Conservation (phyloP, 225 moss, liverwort and hornwort species). For the Physcomitrium patens region DNA sequence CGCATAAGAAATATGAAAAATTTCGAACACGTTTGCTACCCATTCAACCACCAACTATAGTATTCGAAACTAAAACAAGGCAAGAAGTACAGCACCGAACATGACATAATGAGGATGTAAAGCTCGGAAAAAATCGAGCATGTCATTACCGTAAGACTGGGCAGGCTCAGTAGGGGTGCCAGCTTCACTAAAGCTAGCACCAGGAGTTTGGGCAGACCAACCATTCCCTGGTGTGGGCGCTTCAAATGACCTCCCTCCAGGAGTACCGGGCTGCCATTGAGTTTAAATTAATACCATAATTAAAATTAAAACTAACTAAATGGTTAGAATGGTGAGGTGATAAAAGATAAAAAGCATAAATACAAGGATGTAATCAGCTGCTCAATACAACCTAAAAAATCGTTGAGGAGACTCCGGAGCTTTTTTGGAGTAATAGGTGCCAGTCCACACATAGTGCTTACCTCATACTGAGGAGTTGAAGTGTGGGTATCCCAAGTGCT, state of each 20-base stretch:
- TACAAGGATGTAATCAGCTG: too few species aligned
- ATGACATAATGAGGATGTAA: background rate
- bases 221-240: slow-evolving; percentile 78
- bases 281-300: slow-evolving; percentile 18
- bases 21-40: background rate
- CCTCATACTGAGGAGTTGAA: slow-evolving; percentile 86
- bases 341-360: background rate
- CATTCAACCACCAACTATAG: background rate
- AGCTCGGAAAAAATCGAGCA: background rate
- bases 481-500: slow-evolving; percentile 83
- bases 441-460: slow-evolving; percentile 29
- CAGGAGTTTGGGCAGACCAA: slow-evolving; percentile 90
- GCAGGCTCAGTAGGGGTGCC: slow-evolving; percentile 86
- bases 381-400: background rate
- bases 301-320: slow-evolving; percentile 1
- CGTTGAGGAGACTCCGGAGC: slow-evolving; percentile 1
- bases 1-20: slow-evolving; percentile 3
- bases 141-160: slow-evolving; percentile 63
- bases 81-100: background rate
- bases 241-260: slow-evolving; percentile 84
- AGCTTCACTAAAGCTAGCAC: slow-evolving; percentile 85
- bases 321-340: background rate
- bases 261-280: slow-evolving; percentile 75
- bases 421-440: background rate
- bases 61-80: background rate